These are phyloP conservation scores for Heliamphora exappendiculata DNA, from an alignment of 148 eudicot species.

Conservation along the genomic window DNA sequence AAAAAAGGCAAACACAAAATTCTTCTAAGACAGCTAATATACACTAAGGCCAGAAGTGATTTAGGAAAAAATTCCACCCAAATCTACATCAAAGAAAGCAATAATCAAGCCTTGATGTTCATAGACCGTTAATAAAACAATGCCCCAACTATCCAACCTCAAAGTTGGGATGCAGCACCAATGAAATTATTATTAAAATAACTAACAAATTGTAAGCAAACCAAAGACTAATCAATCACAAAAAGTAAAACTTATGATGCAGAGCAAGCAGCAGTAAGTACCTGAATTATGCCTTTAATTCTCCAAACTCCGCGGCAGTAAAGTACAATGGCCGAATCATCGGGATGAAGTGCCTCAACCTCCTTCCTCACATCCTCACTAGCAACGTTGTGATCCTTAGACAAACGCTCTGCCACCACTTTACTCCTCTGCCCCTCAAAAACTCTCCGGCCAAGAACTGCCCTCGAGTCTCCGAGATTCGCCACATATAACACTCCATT, in stretches of 20 bases:
- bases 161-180: background rate
- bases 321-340: conserved; percentile 37
- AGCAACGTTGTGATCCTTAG: conserved; percentile 49
- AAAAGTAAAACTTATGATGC: background rate
- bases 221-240: background rate
- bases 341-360: conserved; percentile 53
- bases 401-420: conserved; percentile 40
- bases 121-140: background rate
- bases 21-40: background rate
- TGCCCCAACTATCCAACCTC: background rate
- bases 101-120: background rate
- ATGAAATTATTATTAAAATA: background rate
- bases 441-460: conserved; percentile 42
- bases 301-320: conserved; percentile 56
- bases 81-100: background rate
- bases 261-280: conserved; percentile 10
- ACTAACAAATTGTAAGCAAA: background rate
- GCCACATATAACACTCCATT: conserved; percentile 42
- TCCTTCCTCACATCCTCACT: conserved; percentile 48
- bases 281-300: conserved; percentile 61
- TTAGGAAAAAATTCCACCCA: background rate
- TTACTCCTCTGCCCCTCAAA: conserved; percentile 27
- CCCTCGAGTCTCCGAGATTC: conserved; percentile 57
- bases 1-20: too few species aligned
- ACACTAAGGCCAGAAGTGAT: background rate